phyloP scores from a whole-genome alignment of 352 stramenopile species.

The Phytopythium ostracodes region DNA sequence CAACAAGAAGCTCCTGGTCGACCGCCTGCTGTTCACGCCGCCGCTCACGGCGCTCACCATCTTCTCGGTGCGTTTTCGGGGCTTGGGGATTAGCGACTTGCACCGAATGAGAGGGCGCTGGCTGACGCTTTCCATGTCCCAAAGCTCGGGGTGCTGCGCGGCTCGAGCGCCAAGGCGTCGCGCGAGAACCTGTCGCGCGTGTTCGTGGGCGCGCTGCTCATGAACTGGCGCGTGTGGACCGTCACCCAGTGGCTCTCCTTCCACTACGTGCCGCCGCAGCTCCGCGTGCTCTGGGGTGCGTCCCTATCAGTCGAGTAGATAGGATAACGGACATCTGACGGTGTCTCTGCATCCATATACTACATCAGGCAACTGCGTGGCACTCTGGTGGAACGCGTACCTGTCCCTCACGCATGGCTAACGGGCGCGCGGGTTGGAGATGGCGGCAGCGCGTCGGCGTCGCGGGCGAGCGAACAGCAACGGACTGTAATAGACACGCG shows the following conservation, averaged over 20 bases:
- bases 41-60: constrained; percentile 67
- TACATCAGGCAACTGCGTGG: constrained; percentile 53
- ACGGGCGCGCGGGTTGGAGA: background rate
- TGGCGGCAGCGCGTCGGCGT: background rate
- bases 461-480: background rate
- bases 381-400: constrained; percentile 81
- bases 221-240: constrained; percentile 75
- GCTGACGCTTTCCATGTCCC: constrained; percentile 6
- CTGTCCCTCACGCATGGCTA: constrained; percentile 60
- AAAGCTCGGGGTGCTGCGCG: constrained; percentile 63
- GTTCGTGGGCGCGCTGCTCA: constrained; percentile 47
- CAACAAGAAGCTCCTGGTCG: constrained; percentile 73
- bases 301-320: constrained; percentile 1
- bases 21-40: constrained; percentile 62
- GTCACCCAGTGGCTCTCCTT: constrained; percentile 71
- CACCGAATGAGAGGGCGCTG: background rate
- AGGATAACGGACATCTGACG: background rate
- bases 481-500: background rate
- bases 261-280: constrained; percentile 63
- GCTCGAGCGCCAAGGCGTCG: constrained; percentile 41
- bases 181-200: constrained; percentile 38
- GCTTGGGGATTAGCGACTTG: no score
- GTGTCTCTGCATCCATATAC: constrained; percentile 6
- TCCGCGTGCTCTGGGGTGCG: constrained; percentile 73
- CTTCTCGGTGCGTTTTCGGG: constrained; percentile 44